phyloP scores from a whole-genome alignment of 2,329 filamentous ascomycete species.

The Diaporthe sp. region DNA sequence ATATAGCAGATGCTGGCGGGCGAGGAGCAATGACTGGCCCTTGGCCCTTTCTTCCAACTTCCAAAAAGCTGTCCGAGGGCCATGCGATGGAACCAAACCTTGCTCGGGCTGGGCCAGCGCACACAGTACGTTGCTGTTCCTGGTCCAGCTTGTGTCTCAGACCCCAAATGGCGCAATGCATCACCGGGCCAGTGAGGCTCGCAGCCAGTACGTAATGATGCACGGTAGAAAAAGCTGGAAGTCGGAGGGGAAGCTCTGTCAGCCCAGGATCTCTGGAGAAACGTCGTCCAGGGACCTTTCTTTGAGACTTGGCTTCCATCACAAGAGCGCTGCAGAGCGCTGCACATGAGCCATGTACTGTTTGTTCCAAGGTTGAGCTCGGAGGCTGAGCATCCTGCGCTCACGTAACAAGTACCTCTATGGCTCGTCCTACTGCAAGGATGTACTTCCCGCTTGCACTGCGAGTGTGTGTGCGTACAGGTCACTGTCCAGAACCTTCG shows the following conservation, averaged over 20 bases:
- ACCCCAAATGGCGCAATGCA: conserved; percentile 34
- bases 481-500: conserved; percentile 11
- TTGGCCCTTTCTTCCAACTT: neutral
- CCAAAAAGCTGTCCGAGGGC: conserved; percentile 10
- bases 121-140: conserved; percentile 24
- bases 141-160: conserved; percentile 34
- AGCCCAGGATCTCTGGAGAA: conserved; percentile 13
- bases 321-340: neutral
- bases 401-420: conserved; percentile 23
- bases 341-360: neutral
- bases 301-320: conserved; percentile 14
- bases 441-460: neutral
- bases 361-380: conserved; percentile 6
- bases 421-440: neutral
- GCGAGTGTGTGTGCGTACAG: neutral
- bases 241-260: conserved; percentile 18
- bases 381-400: conserved; percentile 26
- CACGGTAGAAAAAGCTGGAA: conserved; percentile 4
- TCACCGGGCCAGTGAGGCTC: conserved; percentile 30
- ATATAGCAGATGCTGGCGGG: neutral
- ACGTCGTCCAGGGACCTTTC: neutral
- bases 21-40: conserved; percentile 2
- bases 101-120: conserved; percentile 18
- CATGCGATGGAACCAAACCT: conserved; percentile 33
- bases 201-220: conserved; percentile 35